phyloP scores from a whole-genome alignment of 176 grass and related monocot genomes.

The Thalia dealbata region DNA sequence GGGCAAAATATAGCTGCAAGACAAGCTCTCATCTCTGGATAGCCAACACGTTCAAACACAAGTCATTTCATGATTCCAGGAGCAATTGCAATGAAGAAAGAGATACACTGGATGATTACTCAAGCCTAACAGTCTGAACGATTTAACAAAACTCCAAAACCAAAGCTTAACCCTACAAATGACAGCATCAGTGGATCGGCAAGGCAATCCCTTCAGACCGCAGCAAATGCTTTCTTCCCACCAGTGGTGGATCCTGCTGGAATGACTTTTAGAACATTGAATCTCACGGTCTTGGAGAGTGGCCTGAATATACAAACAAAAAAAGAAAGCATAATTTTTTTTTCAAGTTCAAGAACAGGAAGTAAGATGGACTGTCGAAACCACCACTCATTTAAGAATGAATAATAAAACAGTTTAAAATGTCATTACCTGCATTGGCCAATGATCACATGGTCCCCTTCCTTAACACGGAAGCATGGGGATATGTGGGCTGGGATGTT shows the following conservation, averaged over 20 bases:
- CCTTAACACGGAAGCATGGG: not conserved
- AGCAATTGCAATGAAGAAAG: too few relatives aligned
- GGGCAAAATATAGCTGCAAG: too few relatives aligned
- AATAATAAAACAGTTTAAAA: not conserved
- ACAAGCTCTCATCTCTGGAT: too few relatives aligned
- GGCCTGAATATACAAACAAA: not conserved
- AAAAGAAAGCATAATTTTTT: not conserved
- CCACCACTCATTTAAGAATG: not conserved
- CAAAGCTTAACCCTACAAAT: too few relatives aligned
- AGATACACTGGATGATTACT: too few relatives aligned
- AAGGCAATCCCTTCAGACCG: not conserved
- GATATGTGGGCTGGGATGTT: not conserved
- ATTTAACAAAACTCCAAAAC: too few relatives aligned
- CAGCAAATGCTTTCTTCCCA: not conserved
- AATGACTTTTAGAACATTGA: not conserved
- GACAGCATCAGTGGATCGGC: too few relatives aligned
- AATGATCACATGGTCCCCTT: not conserved
- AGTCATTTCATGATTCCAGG: too few relatives aligned
- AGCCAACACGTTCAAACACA: too few relatives aligned
- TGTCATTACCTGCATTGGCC: not conserved
- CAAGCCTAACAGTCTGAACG: too few relatives aligned
- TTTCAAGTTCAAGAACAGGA: not conserved
- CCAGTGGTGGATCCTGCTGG: not conserved
- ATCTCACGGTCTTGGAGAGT: not conserved
- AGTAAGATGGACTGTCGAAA: not conserved